Evolutionary conservation across 2,329 filamentous ascomycete genomes (phyloP).

Genomic region (Zymoseptoria ardabiliae): DNA sequence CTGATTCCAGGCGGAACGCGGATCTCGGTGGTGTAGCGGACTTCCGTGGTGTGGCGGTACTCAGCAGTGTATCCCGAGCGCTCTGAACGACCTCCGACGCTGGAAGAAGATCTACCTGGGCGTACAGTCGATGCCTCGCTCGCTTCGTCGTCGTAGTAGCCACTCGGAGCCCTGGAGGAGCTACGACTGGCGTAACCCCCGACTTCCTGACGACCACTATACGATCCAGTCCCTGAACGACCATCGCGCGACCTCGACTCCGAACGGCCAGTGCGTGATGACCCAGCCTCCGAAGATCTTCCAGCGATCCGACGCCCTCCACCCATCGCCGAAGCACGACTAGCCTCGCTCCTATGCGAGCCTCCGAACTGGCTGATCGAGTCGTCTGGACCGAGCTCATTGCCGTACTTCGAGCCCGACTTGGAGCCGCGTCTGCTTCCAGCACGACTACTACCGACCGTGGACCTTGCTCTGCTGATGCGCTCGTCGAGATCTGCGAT

Average conservation of each 20-base stretch:
- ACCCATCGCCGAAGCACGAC: not conserved
- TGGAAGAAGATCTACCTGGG: not conserved
- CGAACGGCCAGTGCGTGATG: not conserved
- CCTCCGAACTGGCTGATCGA: not conserved
- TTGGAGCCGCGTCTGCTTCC: too few relatives aligned
- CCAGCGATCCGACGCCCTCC: not conserved
- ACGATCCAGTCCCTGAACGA: not conserved
- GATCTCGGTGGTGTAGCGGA: not conserved
- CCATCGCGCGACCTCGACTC: not conserved
- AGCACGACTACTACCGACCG: not conserved
- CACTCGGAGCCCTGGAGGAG: not conserved
- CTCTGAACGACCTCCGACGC: not conserved
- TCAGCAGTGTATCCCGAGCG: not conserved
- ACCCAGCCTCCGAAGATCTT: not conserved
- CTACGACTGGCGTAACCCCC: not conserved
- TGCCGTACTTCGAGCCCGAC: too few relatives aligned
- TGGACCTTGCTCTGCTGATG: not conserved
- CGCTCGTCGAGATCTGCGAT: not conserved
- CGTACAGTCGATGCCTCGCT: not conserved
- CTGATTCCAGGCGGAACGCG: not conserved
- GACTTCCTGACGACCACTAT: not conserved
- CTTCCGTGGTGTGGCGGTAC: not conserved
- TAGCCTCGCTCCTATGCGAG: not conserved
- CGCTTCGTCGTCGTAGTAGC: not conserved
- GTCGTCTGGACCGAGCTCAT: not conserved